Evolutionary conservation across 2,329 filamentous ascomycete genomes (phyloP), one percentile per base, ranked within the genome.

Genomic region (Talaromyces albobiverticillius): DNA sequence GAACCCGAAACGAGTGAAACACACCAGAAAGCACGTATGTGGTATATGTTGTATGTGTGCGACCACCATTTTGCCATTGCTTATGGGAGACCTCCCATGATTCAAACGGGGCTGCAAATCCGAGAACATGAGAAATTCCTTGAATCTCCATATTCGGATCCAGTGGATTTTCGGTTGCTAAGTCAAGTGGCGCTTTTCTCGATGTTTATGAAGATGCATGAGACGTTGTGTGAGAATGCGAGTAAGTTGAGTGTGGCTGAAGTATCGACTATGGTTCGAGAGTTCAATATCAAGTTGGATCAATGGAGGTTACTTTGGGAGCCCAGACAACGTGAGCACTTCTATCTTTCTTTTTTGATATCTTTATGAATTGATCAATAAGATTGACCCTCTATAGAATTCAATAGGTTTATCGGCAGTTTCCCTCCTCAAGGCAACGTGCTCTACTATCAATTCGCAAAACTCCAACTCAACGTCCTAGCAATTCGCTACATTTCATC

Each of bases 1-100:
- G 59, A 59, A 14, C 52, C 63, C 0, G 53, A 61, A n/a, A 43
- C 41, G 2, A n/a, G 11, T 9, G 43, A 46, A 11, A 16, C 43
- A 8, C 25, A 46, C 9, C 5, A 26, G 23, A 26, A 6, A 9
- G 43, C 25, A 8, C 43, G 43, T 9, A 26, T 46, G 22, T 46
- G 43, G 43, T 46, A 46, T 26, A 29, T 46, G 22, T 4, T 46
- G 22, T 46, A 46, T 29, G 43, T 46, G 3, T 46, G 43, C 29
- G 43, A 46, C 26, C 43, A 46, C 9, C 43, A 46, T 26, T 46
- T 46, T 4, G 43, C 43, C 14, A 26, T 46, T 26, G 43, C 43
- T 23, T 46, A 46, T 22, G 43, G 43, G 18, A 26, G 43, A 26
- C 43, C 43, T 18, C 43, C 43, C 4, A 26, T 46, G 43, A 11